Evolutionary conservation across 257 asterid genomes (phyloP), one percentile per base, ranked within the genome.

Genomic region (Solanum etuberosum): DNA sequence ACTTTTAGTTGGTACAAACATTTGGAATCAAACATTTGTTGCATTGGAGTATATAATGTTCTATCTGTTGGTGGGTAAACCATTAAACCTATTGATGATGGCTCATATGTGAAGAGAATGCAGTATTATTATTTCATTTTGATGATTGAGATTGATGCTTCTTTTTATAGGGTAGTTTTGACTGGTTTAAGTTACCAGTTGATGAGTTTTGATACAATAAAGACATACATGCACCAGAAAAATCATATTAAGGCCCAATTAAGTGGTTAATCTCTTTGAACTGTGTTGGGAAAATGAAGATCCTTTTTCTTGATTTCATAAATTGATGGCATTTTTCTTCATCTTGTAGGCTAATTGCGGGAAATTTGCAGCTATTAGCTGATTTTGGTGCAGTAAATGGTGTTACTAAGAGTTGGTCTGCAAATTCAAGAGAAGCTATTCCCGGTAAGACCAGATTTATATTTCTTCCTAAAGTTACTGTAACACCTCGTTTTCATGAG

Each of bases 311-410:
- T 87, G 87, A 68, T 34, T 87, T 88, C 48, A 25, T 83, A 72
- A 43, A 68, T 72, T 80, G 83, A 68, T 82, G 85, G 48, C 83
- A n/a, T 88, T 91, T 87, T 85, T 89, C 54, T 63, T 38, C 85
- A 70, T 72, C 15, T 43, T 91, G 89, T 92, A 96, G 99, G 95
- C 68, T 83, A 35, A 89, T 90, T 34, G 87, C 91, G 67, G 96
- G 90, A 88, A 91, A 85, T 77, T 90, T 89, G 88, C 68, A 32
- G 18, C 81, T 89, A 11, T 32, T 81, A 84, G 81, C 67, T 85
- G 80, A 85, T 86, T 65, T 84, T 84, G 87, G 88, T 86, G 67
- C 88, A 43, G 87, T 93, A 88, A 91, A 90, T 86, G 90, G 89
- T 84, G 90, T 86, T 34, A 85, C 89, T 70, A 89, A 89, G 90